These are phyloP conservation scores for Globisporangium polare DNA, from an alignment of 352 stramenopile species.

Conservation along the genomic window DNA sequence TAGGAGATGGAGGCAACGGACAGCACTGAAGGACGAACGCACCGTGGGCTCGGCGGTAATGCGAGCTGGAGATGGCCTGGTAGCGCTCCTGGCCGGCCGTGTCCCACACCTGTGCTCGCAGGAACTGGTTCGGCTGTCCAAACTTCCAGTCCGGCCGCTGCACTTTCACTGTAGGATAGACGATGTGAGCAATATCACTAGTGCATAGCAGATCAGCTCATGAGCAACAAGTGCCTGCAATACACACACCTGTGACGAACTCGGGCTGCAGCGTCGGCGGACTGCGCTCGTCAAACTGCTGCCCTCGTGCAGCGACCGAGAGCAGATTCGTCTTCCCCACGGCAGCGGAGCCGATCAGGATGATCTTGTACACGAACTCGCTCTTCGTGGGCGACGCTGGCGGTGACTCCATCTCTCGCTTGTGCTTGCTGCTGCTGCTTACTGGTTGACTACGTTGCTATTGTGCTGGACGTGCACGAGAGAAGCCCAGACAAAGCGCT, in stretches of 20 bases:
- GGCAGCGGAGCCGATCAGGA: slow-evolving; percentile 54
- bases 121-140: slow-evolving; percentile 58
- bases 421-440: no score
- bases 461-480: background rate
- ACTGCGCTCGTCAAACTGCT: slow-evolving; percentile 55
- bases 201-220: no score
- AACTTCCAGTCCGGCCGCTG: slow-evolving; percentile 67
- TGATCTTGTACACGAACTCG: slow-evolving; percentile 58
- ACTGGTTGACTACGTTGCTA: background rate
- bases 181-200: no score
- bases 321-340: slow-evolving; percentile 71
- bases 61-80: slow-evolving; percentile 68
- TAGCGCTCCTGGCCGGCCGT: slow-evolving; percentile 67
- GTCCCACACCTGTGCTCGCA: slow-evolving; percentile 70
- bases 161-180: slow-evolving; percentile 40
- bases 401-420: slow-evolving; percentile 25
- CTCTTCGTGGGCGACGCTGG: slow-evolving; percentile 34
- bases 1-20: background rate
- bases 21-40: background rate
- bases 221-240: no score
- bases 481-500: background rate
- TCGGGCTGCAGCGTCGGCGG: slow-evolving; percentile 52
- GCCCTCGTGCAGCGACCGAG: slow-evolving; percentile 43
- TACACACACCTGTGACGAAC: slow-evolving; percentile 45
- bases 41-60: slow-evolving; percentile 66